Percentiles rank a stretch among this genome's conserved stretches.
Evolutionary conservation across 2,329 filamentous ascomycete genomes (phyloP).

Genomic region (Neonectria faginata): DNA sequence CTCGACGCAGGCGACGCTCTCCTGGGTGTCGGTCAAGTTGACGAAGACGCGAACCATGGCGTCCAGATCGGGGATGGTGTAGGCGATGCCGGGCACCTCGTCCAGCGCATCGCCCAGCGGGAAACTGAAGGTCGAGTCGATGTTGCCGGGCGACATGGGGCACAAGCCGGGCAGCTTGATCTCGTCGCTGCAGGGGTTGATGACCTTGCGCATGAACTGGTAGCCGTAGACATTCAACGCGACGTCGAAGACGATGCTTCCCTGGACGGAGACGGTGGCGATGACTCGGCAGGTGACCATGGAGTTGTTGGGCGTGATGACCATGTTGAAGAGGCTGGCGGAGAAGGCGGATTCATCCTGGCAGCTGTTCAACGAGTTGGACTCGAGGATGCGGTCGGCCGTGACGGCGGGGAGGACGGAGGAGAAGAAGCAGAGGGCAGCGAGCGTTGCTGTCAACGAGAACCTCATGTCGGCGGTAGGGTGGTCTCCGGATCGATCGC

Average conservation of each 20-base stretch:
- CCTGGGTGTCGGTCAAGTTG: conserved; percentile 71
- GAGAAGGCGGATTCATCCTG: conserved; percentile 86
- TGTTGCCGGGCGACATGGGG: conserved; percentile 87
- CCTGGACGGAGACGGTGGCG: conserved; percentile 83
- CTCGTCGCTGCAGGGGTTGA: conserved; percentile 80
- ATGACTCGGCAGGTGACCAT: conserved; percentile 79
- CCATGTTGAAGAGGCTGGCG: conserved; percentile 88
- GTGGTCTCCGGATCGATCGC: background rate
- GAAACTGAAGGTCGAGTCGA: conserved; percentile 79
- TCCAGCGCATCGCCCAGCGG: conserved; percentile 68
- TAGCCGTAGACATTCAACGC: conserved; percentile 86
- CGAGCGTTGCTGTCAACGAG: conserved; percentile 19
- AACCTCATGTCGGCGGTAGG: conserved; percentile 28
- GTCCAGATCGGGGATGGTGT: conserved; percentile 90
- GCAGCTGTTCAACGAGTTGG: conserved; percentile 86
- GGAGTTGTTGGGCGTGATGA: conserved; percentile 80
- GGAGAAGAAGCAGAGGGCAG: conserved; percentile 30
- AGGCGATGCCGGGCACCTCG: conserved; percentile 84
- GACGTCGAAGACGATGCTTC: conserved; percentile 82
- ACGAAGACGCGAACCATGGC: conserved; percentile 85
- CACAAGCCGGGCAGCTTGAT: conserved; percentile 76
- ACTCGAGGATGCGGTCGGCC: conserved; percentile 77
- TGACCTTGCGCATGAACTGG: conserved; percentile 70
- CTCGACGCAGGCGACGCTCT: conserved; percentile 85
- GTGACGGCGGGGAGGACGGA: conserved; percentile 43